Conservation (phyloP, 192 early-diverging fungal genomes). For the Coemansia nantahalensis region DNA sequence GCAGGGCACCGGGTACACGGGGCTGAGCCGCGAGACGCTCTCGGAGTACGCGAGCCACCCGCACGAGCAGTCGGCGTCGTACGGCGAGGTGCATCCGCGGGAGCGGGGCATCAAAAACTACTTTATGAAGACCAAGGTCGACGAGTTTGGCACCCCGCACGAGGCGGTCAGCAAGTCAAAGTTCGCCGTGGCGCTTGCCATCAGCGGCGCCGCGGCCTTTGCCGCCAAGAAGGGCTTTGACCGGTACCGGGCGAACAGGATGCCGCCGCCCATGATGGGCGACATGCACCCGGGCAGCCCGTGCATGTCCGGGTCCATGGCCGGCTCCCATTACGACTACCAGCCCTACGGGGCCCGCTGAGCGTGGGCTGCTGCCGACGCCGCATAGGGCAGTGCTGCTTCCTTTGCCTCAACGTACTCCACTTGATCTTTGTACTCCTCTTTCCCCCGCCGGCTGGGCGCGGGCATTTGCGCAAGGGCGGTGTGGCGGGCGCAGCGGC, state of each 20-base stretch:
- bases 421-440: too few relatives aligned
- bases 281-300: neutral
- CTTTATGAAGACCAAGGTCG: conserved; percentile 7
- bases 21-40: neutral
- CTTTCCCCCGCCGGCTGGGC: too few relatives aligned
- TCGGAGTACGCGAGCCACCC: neutral
- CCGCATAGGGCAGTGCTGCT: too few relatives aligned
- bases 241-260: neutral
- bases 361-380: too few relatives aligned
- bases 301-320: too few relatives aligned
- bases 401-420: too few relatives aligned
- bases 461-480: too few relatives aligned
- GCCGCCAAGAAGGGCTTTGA: conserved; percentile 3
- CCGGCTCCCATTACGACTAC: too few relatives aligned
- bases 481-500: too few relatives aligned
- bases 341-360: too few relatives aligned
- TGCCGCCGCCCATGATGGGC: neutral
- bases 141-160: conserved; percentile 6
- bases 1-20: neutral
- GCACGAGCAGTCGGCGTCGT: neutral
- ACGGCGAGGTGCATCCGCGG: neutral
- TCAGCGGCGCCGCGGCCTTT: conserved; percentile 4
- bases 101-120: conserved; percentile 2
- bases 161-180: conserved; percentile 7
- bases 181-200: conserved; percentile 1